phyloP scores from a whole-genome alignment of 176 grass and related monocot species.

The Triticum monococcum region DNA sequence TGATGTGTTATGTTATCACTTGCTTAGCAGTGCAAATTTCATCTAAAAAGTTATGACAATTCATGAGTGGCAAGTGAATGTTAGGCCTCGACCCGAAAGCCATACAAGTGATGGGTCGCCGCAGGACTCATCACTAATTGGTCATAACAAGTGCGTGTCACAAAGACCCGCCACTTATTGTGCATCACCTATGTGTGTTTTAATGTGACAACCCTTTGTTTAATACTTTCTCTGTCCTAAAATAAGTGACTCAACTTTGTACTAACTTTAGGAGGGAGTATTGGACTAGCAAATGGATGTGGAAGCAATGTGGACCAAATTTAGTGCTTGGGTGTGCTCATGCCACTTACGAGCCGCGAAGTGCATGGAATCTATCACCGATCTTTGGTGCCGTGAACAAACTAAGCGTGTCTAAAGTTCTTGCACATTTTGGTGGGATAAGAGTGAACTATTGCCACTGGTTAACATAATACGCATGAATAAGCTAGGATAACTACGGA shows the following conservation, averaged over 20 bases:
- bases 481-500: background rate
- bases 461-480: background rate
- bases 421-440: background rate
- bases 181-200: no score
- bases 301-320: background rate
- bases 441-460: background rate
- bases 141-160: background rate
- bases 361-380: background rate
- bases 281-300: background rate
- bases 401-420: background rate
- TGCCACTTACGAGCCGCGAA: background rate
- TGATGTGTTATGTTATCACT: no score
- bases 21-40: no score
- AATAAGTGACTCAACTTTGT: no score
- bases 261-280: no score
- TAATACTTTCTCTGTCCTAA: no score
- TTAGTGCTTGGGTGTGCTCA: background rate
- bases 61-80: background rate
- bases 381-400: background rate
- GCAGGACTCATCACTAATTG: background rate
- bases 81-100: background rate
- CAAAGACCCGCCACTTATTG: background rate
- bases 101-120: fast-evolving
- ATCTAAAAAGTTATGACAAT: background rate
- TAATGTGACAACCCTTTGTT: background rate